Conservation (phyloP, 2,329 filamentous ascomycete species). For the Talaromyces verruculosus region DNA sequence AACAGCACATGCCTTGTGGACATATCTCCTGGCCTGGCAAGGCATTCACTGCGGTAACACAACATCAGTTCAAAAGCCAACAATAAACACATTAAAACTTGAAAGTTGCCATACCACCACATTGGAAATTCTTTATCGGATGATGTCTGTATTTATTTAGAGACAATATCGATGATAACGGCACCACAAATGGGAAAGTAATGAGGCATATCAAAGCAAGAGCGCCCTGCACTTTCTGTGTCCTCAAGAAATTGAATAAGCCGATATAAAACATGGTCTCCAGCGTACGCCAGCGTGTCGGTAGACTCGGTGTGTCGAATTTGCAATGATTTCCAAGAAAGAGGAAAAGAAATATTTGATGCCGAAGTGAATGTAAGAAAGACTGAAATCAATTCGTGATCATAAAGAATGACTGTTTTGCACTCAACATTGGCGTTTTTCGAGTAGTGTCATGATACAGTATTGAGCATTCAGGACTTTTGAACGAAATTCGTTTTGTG, state of each 20-base stretch:
- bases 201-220: conserved; percentile 42
- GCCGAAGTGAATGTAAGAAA: not conserved
- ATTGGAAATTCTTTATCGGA: conserved; percentile 10
- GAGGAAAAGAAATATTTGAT: not conserved
- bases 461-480: not conserved
- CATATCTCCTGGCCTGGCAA: conserved; percentile 19
- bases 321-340: not conserved
- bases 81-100: not conserved
- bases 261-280: conserved; percentile 12
- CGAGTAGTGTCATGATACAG: not conserved
- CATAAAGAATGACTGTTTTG: not conserved
- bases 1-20: conserved; percentile 21
- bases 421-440: not conserved
- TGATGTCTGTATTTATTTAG: conserved; percentile 44
- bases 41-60: conserved; percentile 14
- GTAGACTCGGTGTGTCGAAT: not conserved
- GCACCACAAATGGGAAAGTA: conserved; percentile 33
- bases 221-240: conserved; percentile 20
- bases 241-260: conserved; percentile 19
- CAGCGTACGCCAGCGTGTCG: conserved; percentile 2
- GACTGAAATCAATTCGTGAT: not conserved
- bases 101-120: conserved; percentile 18
- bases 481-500: not conserved
- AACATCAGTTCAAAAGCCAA: not conserved
- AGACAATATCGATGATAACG: conserved; percentile 43